Evolutionary conservation across 73 alveolate genomes (phyloP).

Genomic region (Stentor roeselii): DNA sequence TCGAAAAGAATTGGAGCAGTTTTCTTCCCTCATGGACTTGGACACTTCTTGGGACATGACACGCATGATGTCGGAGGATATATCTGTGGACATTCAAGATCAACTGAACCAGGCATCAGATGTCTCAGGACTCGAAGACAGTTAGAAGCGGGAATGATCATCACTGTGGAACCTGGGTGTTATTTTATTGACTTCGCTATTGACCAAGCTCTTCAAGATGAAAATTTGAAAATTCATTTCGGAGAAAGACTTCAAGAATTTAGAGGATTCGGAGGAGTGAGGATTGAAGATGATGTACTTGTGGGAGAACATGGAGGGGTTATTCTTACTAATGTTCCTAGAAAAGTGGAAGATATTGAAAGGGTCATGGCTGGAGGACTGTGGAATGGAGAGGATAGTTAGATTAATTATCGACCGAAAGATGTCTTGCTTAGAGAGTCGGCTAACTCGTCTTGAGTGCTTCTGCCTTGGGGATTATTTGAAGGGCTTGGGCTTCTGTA

Average conservation of each 20-base stretch:
- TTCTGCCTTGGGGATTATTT: too few relatives aligned
- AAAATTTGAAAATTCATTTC: slow-evolving; percentile 34
- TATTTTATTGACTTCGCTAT: slow-evolving; percentile 92
- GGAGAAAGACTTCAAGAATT: slow-evolving; percentile 75
- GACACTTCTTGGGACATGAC: slow-evolving; percentile 96
- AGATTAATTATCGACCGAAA: too few relatives aligned
- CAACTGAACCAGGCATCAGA: slow-evolving; percentile 72
- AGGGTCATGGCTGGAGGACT: slow-evolving; percentile 75
- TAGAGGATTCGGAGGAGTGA: slow-evolving; percentile 94
- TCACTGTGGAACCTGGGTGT: slow-evolving; percentile 97
- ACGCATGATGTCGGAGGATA: slow-evolving; percentile 99
- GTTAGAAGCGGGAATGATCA: slow-evolving; percentile 82
- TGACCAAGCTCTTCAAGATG: slow-evolving; percentile 56
- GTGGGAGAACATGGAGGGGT: slow-evolving; percentile 87
- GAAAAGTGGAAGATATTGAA: slow-evolving; percentile 95
- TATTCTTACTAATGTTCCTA: slow-evolving; percentile 89
- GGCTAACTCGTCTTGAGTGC: too few relatives aligned
- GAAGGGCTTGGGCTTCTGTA: too few relatives aligned
- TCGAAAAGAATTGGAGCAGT: slow-evolving; percentile 82
- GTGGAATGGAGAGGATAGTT: too few relatives aligned
- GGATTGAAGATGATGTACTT: slow-evolving; percentile 97
- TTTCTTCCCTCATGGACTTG: slow-evolving; percentile 99
- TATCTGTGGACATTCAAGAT: slow-evolving; percentile 54
- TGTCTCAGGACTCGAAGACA: slow-evolving; percentile 91
- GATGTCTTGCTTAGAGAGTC: too few relatives aligned